Evolutionary conservation across 768 basidiomycete genomes (phyloP).

Genomic region (Galerina sulciceps): DNA sequence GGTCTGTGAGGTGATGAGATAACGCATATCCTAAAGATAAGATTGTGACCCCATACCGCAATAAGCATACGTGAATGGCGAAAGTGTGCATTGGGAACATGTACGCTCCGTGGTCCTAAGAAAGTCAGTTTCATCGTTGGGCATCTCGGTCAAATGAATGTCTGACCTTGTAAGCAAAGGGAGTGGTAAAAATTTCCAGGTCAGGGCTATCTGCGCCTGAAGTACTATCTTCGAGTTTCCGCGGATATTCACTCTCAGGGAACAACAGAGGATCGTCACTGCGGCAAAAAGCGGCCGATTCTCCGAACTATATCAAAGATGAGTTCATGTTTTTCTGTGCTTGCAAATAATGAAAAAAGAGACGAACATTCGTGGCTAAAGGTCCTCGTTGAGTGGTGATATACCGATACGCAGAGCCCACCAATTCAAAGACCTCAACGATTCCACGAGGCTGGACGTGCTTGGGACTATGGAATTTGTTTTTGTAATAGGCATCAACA

Average conservation of each 20-base stretch:
- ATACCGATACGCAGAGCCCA: constrained; percentile 45
- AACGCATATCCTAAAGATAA: constrained; percentile 7
- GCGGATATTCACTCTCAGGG: constrained; percentile 35
- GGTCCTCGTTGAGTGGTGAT: constrained; percentile 49
- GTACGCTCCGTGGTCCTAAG: constrained; percentile 38
- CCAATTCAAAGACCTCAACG: constrained; percentile 30
- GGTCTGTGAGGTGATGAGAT: constrained; percentile 32
- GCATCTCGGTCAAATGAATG: background rate
- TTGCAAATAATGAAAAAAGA: constrained; percentile 3
- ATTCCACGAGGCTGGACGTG: constrained; percentile 36
- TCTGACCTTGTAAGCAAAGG: constrained; percentile 41
- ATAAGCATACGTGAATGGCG: constrained; percentile 39
- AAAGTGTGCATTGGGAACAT: constrained; percentile 42
- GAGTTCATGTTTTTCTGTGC: background rate
- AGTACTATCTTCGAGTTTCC: constrained; percentile 39
- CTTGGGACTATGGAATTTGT: constrained; percentile 50
- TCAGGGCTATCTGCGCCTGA: constrained; percentile 45
- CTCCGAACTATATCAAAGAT: constrained; percentile 37
- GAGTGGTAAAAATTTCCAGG: constrained; percentile 44
- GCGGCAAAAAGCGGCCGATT: constrained; percentile 59
- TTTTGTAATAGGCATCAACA: constrained; percentile 54
- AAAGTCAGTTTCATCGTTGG: background rate
- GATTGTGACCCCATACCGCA: constrained; percentile 29
- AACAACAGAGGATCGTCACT: constrained; percentile 52
- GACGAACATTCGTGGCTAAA: constrained; percentile 55